Evolutionary conservation across 2,329 filamentous ascomycete genomes (phyloP), one percentile per base, ranked within the genome.

Genomic region (Apiospora kogelbergensis): DNA sequence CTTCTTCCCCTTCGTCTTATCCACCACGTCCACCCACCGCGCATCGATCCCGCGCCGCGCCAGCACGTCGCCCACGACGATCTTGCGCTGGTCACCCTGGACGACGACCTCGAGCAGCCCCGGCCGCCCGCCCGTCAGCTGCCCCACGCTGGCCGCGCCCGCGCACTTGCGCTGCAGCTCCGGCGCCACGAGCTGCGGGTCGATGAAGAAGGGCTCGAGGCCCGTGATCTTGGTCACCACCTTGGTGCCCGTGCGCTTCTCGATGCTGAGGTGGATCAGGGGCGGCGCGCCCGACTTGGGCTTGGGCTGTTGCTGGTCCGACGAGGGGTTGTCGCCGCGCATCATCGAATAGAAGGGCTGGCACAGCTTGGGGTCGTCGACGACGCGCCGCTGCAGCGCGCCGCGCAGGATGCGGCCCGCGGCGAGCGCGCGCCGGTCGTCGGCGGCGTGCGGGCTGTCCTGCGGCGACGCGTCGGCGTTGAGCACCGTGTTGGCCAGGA

Each of bases 81-180:
- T 86, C 70, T 87, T 86, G 68, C 85, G 86, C 80, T 92, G 90
- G 70, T 90, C 89, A 1, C 90, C 90, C 74, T 92, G 90, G 3
- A 92, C 84, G 80, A 91, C 83, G 24, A 92, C 85, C 76, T 92
- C 90, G 85, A 91, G 86, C 2, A 90, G 81, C 5, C 68, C 68
- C 0, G 88, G 88, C 73, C 89, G 88, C 22, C 83, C 85, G 3
- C 90, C 90, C 63, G 84, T 84, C 41, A 90, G 80, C 72, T 89
- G 86, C 42, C 88, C 84, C 1, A 91, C 88, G 70, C 88, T 90
- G 15, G 89, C 90, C 69, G 86, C 89, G n/a, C 90, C 89, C 2
- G 90, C 90, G 75, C 90, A 92, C 41, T 87, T 86, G 80, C 90
- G 91, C 74, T 90, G 84, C 73, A 92, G 74, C 76, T 92, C 90